phyloP scores from a whole-genome alignment of 2,329 filamentous ascomycete genomes.

The Talaromyces piceae region DNA sequence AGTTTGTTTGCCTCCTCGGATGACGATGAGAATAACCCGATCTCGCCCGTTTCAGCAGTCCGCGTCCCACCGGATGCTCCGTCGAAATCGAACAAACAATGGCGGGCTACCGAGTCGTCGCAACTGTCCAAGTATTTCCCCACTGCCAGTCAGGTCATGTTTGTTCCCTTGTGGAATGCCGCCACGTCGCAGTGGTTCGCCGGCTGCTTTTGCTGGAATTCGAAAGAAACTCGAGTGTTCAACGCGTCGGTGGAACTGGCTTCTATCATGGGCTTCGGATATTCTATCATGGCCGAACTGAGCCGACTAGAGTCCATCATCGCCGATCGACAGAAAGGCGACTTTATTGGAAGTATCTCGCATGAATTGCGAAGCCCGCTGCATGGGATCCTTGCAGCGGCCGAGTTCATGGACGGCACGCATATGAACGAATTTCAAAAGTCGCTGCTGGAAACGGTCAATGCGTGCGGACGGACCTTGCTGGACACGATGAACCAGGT shows the following conservation, averaged over 20 bases:
- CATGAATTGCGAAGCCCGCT: constrained; percentile 38
- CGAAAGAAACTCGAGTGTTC: constrained; percentile 29
- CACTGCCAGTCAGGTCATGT: constrained; percentile 41
- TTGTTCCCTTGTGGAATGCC: constrained; percentile 47
- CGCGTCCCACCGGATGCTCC: constrained; percentile 15
- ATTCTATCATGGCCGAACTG: constrained; percentile 37
- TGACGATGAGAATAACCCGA: constrained; percentile 27
- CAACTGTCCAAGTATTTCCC: constrained; percentile 41
- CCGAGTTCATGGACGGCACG: constrained; percentile 35
- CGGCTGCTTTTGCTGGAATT: constrained; percentile 40
- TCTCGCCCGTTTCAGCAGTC: constrained; percentile 8
- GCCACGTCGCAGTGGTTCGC: constrained; percentile 41
- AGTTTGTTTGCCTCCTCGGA: constrained; percentile 39
- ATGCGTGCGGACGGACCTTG: constrained; percentile 35
- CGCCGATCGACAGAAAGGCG: constrained; percentile 37
- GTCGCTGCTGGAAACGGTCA: constrained; percentile 33
- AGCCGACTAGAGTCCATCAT: constrained; percentile 37
- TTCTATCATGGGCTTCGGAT: constrained; percentile 35
- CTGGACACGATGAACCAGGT: constrained; percentile 40
- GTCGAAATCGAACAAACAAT: constrained; percentile 19
- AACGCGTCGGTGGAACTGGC: constrained; percentile 31
- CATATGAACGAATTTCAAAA: constrained; percentile 33
- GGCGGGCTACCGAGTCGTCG: constrained; percentile 29
- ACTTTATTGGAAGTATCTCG: constrained; percentile 39
- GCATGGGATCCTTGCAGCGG: constrained; percentile 36